Percentiles rank a stretch among this genome's conserved stretches.
Conservation (phyloP, 177 flowering plant species). For the Telopea speciosissima region DNA sequence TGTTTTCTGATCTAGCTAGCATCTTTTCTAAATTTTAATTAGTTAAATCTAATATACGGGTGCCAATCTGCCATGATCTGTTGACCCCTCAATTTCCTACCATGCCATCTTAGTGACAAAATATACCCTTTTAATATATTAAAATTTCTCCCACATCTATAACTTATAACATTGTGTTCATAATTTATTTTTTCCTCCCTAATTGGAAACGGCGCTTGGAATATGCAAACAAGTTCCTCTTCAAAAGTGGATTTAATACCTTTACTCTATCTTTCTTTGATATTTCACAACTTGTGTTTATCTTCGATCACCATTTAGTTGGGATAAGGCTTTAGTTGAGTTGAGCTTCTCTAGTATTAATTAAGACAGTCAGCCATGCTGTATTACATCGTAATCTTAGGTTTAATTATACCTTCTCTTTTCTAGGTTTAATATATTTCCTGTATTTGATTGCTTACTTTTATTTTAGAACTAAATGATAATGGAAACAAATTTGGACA, state of each 20-base stretch:
- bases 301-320: too few species aligned
- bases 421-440: background rate
- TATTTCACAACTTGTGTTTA: too few species aligned
- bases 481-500: background rate
- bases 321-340: too few species aligned
- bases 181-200: background rate
- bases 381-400: background rate
- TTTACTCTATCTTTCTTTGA: too few species aligned
- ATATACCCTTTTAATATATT: background rate
- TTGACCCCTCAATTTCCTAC: background rate
- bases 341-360: too few species aligned
- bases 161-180: background rate
- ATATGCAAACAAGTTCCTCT: constrained; percentile 1
- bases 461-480: too few species aligned
- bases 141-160: background rate
- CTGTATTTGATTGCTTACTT: background rate
- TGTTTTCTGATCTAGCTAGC: background rate
- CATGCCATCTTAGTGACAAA: background rate
- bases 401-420: background rate
- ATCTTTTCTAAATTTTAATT: background rate
- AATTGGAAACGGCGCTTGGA: background rate
- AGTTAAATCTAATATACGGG: background rate
- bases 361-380: background rate
- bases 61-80: background rate
- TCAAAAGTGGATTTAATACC: constrained; percentile 3